Evolutionary conservation across 1,284 basidiomycete species (phyloP), one percentile per base, ranked within the genome.

Genomic region (Cryptococcus sp.): DNA sequence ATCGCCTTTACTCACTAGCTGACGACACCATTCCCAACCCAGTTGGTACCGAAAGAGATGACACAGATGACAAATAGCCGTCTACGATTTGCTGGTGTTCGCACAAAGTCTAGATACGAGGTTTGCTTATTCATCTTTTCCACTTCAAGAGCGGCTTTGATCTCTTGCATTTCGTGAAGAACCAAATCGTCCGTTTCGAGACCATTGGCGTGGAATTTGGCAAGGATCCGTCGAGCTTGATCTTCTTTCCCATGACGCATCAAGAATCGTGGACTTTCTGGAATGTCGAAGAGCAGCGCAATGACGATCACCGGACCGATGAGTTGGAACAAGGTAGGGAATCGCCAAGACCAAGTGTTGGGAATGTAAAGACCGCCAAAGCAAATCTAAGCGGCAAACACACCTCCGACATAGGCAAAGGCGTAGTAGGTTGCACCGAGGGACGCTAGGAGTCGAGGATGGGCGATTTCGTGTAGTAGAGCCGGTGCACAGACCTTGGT

Each of bases 371-470:
- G 52, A 5, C 66, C 68, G 31, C 70, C 74, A 14, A 74, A 66
- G 23, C 67, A 69, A 57, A 78, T 37, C 60, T 59, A 37, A 58
- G 56, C 10, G 53, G 60, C 35, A 49, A 59, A 45, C 56, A 61
- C 34, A 44, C 57, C 2, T 31, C 47, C 49, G 37, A 57, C 13
- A 56, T 61, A 63, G 63, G 63, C 65, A 5, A 44, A 53, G 11
- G 62, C 51, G 62, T 66, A 65, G 61, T 62, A 64, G 14, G 59
- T 43, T 14, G 55, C 50, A 7, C 63, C 62, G 23, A 61, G 51
- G 4, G 82, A 83, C 2, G 84, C 86, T 58, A 89, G 86, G 72
- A 90, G 84, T 0, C 82, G 78, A 3, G 88, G 89, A 72, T 89
- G 89, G 0, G 88, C 80, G 31, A 90, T 76, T 70, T 90, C 89